A percentile compares a stretch with the other conserved stretches of the same genome.
phyloP scores from a whole-genome alignment of 768 basidiomycete genomes.

The Hericium coralloides region DNA sequence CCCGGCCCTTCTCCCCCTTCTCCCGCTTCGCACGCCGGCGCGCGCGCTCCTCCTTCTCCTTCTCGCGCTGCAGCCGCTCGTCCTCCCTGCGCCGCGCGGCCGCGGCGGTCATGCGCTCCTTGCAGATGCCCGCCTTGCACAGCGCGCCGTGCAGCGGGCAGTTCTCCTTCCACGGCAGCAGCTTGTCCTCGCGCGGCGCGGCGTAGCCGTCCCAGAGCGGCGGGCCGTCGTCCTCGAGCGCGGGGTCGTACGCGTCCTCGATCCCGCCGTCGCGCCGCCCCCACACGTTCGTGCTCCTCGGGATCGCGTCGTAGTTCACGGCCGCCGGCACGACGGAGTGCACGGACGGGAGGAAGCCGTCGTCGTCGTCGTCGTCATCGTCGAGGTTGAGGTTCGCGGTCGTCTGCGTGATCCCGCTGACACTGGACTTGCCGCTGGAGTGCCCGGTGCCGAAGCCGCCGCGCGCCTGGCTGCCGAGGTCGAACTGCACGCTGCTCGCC shows the following conservation, averaged over 20 bases:
- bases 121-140: constrained; percentile 8
- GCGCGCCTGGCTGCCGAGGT: not conserved
- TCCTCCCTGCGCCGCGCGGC: not conserved
- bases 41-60: not conserved
- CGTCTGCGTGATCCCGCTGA: not conserved
- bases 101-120: not conserved
- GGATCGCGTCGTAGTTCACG: not conserved
- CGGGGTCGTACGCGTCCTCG: not conserved
- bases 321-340: not conserved
- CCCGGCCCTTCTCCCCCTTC: not conserved
- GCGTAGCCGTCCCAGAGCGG: constrained; percentile 1
- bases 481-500: not conserved
- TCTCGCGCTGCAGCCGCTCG: not conserved
- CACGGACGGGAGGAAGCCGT: not conserved
- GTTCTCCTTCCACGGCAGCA: not conserved
- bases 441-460: not conserved
- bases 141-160: constrained; percentile 6
- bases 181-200: not conserved
- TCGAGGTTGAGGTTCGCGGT: not conserved
- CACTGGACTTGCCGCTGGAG: not conserved
- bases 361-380: not conserved
- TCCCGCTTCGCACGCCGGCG: not conserved
- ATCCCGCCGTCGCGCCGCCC: not conserved
- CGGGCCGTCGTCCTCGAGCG: not conserved
- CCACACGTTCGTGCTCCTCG: not conserved